Evolutionary conservation across 1,284 basidiomycete species (phyloP), one percentile per base, ranked within the genome.

Genomic region (Caloboletus firmus): DNA sequence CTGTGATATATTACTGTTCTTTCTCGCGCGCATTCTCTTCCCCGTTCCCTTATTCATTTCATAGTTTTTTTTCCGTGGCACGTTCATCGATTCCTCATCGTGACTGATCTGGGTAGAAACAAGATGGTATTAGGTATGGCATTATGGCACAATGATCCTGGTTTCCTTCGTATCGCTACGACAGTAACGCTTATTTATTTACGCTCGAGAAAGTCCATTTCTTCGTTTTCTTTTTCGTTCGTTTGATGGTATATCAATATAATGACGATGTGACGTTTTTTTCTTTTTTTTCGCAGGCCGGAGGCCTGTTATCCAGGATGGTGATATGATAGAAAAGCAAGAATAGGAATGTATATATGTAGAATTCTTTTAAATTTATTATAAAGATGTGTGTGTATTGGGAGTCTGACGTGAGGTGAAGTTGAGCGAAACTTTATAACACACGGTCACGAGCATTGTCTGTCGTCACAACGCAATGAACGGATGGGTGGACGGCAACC

Each of bases 1-100:
- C 37, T 57, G 53, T 61, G 52, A 65, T 49, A 58, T 57, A 62
- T 41, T 56, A 31, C 17, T 24, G 10, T 37, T 48, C 30, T 28
- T 44, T 30, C 31, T 51, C 62, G n/a, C 49, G 49, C 41, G 31
- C 49, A 28, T 39, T 10, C 49, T 28, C 30, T 30, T n/a, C 15
- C 13, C 32, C 31, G 24, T 11, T n/a, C 13, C 26, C 30, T 43
- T 26, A 10, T 22, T 20, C 32, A 9, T n/a, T 44, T 43, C 22
- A 9, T n/a, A 18, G 31, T 28, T 28, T 28, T 28, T 44, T 26
- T 37, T 31, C 9, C 10, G 8, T n/a, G 26, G n/a, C 30, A 28
- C n/a, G 28, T 37, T 24, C 40, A 24, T 32, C 30, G n/a, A 41
- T 40, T 22, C 18, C 20, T 20, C 34, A n/a, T 44, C 36, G 22